Evolutionary conservation across 345 rosid genomes (phyloP), one percentile per base, ranked within the genome.

Genomic region (Gossypium thurberi): DNA sequence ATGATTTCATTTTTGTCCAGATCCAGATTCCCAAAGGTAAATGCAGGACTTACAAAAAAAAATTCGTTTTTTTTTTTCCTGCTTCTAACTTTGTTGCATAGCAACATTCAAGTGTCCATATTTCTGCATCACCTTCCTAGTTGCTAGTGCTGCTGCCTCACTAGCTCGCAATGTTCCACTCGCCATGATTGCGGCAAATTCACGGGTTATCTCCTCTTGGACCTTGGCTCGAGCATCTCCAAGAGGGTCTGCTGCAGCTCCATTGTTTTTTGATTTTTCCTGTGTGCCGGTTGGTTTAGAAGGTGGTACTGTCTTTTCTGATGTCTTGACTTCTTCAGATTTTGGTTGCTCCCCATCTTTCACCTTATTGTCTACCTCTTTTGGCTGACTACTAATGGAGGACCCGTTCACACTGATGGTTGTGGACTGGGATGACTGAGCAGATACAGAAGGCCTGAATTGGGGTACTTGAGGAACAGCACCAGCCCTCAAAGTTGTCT

Each of bases 401-500:
- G 86, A 46, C 23, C 65, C 70, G 50, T 78, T 75, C 10, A 65
- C 72, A 37, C 18, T 7, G 4, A 64, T 74, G 11, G 40, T 66
- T 60, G 78, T 47, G 28, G 88, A 63, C 28, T 42, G 55, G 28
- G 81, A 28, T 7, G 83, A 47, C 77, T 79, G 86, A 18, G 70
- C 59, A 25, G 57, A 42, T 8, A 76, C n/a, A 42, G 82, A 1
- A 14, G 93, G 91, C 80, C 71, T 88, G 77, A 95, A 89, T 71
- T 95, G 98, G 50, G 98, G 97, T 76, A 69, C 96, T 47, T 86
- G 93, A 57, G 99, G 99, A 48, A 90, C 96, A 59, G 93, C 97
- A 62, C 97, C 97, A 0, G 91, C 86, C 84, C 74, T 90, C 75
- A 92, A 42, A 1, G 99, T 95, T 21, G 87, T 58, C 79, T 93